These are phyloP conservation scores for Diaporthe amygdali DNA, from an alignment of 2,329 filamentous ascomycete genomes.

Conservation along the genomic window DNA sequence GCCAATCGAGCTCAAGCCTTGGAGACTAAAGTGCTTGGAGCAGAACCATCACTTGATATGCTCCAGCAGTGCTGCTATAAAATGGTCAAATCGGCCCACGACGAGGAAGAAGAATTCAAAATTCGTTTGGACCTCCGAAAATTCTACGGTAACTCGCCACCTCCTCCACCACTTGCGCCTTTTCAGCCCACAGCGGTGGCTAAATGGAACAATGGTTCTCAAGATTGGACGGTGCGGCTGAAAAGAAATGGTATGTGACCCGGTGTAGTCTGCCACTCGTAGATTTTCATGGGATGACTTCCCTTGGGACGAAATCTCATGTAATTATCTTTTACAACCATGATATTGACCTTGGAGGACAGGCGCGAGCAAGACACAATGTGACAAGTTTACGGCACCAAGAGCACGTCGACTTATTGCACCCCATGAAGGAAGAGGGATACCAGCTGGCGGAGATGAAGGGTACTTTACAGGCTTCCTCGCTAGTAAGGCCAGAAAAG, in stretches of 20 bases:
- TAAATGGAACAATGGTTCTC: not conserved
- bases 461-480: not conserved
- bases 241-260: not conserved
- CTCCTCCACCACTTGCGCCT: not conserved
- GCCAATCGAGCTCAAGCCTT: not conserved
- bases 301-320: fast-evolving
- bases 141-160: not conserved
- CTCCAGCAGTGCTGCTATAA: not conserved
- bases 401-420: too few species aligned
- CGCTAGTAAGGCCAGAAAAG: not conserved
- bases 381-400: too few species aligned
- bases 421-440: too few species aligned
- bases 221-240: not conserved
- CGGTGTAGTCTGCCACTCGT: not conserved
- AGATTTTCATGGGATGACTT: not conserved
- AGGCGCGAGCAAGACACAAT: not conserved
- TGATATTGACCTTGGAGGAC: not conserved
- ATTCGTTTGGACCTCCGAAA: not conserved
- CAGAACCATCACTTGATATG: not conserved
- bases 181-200: not conserved
- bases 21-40: not conserved
- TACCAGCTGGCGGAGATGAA: not conserved
- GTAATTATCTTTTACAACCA: not conserved
- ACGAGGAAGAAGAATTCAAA: not conserved
- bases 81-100: not conserved